Percentiles rank a stretch among this genome's conserved stretches.
Evolutionary conservation across 495 filamentous ascomycete species (phyloP).

Genomic region (Hyaloscypha finlandica): DNA sequence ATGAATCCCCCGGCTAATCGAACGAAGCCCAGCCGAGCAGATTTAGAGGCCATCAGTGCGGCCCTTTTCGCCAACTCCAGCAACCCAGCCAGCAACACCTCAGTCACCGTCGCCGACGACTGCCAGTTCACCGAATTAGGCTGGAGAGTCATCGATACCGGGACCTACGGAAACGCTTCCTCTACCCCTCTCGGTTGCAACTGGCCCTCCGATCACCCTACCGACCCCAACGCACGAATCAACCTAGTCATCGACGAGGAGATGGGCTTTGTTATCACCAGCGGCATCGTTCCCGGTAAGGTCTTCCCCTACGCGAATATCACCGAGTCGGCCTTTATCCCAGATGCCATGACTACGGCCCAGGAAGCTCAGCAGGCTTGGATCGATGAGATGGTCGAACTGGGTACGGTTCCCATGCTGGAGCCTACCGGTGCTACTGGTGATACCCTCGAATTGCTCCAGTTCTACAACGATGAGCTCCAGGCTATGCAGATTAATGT

Average conservation of each 20-base stretch:
- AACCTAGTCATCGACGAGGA: conserved; percentile 15
- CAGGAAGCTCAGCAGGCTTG: conserved; percentile 8
- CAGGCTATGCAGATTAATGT: conserved; percentile 20
- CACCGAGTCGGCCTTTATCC: conserved; percentile 15
- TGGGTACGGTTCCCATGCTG: conserved; percentile 10
- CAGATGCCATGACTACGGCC: conserved; percentile 8
- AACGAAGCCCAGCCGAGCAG: conserved; percentile 10
- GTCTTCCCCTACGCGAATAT: conserved; percentile 13
- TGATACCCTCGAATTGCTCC: conserved; percentile 17
- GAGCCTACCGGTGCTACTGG: conserved; percentile 1
- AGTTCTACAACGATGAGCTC: conserved; percentile 16
- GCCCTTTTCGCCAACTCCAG: conserved; percentile 14
- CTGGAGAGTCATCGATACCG: conserved; percentile 14
- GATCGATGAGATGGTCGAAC: neutral
- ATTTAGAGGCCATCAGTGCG: conserved; percentile 2
- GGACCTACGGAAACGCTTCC: conserved; percentile 10
- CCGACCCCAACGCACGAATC: conserved; percentile 17
- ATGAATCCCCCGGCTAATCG: conserved; percentile 13
- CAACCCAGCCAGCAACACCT: neutral
- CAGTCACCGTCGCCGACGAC: conserved; percentile 10
- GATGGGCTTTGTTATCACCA: conserved; percentile 14
- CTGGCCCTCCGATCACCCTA: conserved; percentile 16
- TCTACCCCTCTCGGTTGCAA: conserved; percentile 10
- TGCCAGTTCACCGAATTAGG: conserved; percentile 19
- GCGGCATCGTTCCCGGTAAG: conserved; percentile 17